Conservation (phyloP, 495 filamentous ascomycete genomes). For the Penicillium cinerascens region DNA sequence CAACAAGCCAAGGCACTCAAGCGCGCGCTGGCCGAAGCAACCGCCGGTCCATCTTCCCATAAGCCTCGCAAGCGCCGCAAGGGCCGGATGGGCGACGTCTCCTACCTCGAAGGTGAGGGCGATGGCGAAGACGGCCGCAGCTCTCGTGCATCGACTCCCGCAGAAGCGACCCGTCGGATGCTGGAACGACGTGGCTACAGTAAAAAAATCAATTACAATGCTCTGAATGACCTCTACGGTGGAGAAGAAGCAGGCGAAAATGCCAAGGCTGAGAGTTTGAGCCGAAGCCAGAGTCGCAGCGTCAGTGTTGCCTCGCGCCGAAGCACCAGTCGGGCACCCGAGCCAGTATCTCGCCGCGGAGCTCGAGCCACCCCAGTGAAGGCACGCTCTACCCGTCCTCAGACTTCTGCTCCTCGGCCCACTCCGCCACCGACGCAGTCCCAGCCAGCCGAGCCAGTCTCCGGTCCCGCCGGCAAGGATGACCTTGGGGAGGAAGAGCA, state of each 20-base stretch:
- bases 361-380: slow-evolving; percentile 17
- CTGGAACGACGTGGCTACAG: slow-evolving; percentile 67
- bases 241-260: slow-evolving; percentile 17
- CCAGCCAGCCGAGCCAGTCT: not conserved
- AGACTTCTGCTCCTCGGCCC: slow-evolving; percentile 6
- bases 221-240: slow-evolving; percentile 50
- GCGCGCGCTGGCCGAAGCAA: slow-evolving; percentile 54
- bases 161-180: slow-evolving; percentile 72
- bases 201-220: slow-evolving; percentile 81
- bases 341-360: slow-evolving; percentile 20
- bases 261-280: slow-evolving; percentile 30
- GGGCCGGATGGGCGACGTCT: slow-evolving; percentile 49
- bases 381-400: slow-evolving; percentile 2
- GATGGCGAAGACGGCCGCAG: slow-evolving; percentile 38
- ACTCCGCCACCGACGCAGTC: slow-evolving; percentile 15
- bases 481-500: slow-evolving; percentile 20
- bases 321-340: slow-evolving; percentile 37
- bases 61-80: slow-evolving; percentile 47
- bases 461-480: slow-evolving; percentile 4
- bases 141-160: slow-evolving; percentile 49
- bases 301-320: slow-evolving; percentile 37
- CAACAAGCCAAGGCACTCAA: slow-evolving; percentile 74
- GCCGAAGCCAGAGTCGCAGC: slow-evolving; percentile 37
- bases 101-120: slow-evolving; percentile 44
- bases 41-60: slow-evolving; percentile 42